Percentiles rank a stretch among this genome's conserved stretches.
Conservation (phyloP, 1,139 yeast species). For the Meyerozyma carpophila region DNA sequence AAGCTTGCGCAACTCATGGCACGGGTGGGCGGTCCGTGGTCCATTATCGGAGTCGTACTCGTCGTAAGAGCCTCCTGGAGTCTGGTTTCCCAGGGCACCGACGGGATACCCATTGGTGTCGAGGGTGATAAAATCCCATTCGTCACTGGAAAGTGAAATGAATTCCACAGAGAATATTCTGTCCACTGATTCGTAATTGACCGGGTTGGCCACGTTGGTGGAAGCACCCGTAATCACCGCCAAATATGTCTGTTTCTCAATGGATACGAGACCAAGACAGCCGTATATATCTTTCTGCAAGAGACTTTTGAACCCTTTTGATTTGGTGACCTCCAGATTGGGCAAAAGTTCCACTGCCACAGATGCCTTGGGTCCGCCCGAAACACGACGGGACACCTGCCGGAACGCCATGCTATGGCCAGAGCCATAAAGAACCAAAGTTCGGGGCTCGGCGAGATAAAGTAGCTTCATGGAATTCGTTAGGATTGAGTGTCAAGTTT, state of each 20-base stretch:
- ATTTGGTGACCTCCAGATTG: conserved; percentile 32
- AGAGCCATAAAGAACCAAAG: background rate
- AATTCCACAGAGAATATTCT: conserved; percentile 83
- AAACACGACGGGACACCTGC: background rate
- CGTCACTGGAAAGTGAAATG: conserved; percentile 61
- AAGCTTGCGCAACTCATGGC: conserved; percentile 70
- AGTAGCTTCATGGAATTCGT: background rate
- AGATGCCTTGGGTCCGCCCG: conserved; percentile 16
- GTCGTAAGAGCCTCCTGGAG: conserved; percentile 12
- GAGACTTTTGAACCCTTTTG: conserved; percentile 42
- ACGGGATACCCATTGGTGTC: conserved; percentile 60
- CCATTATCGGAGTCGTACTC: conserved; percentile 18
- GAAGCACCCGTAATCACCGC: conserved; percentile 74
- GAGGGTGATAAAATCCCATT: conserved; percentile 75
- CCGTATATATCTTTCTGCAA: conserved; percentile 64
- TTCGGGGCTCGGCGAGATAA: background rate
- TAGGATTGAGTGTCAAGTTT: background rate
- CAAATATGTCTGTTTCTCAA: conserved; percentile 62
- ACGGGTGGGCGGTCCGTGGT: conserved; percentile 64
- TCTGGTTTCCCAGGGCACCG: conserved; percentile 4
- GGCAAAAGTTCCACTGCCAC: conserved; percentile 52
- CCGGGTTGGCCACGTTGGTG: conserved; percentile 77
- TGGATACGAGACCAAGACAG: conserved; percentile 75
- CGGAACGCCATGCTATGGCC: background rate
- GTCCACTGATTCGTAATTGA: conserved; percentile 73